These are phyloP conservation scores for Pachyrhizus erosus DNA, from an alignment of 306 rosid species.

Conservation along the genomic window DNA sequence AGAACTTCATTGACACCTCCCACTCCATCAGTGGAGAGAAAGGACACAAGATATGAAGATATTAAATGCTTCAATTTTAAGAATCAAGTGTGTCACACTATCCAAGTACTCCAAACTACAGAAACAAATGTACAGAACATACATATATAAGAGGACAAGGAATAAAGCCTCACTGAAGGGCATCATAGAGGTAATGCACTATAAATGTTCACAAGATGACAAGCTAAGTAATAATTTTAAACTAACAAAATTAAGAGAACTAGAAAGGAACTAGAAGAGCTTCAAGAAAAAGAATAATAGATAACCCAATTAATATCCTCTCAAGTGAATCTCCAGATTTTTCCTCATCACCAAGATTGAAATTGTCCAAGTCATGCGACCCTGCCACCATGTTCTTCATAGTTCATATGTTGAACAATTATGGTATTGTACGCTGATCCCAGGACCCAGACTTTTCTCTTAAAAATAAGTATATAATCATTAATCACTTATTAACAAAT, in stretches of 20 bases:
- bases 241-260: conserved; percentile 19
- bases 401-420: neutral
- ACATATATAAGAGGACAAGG: neutral
- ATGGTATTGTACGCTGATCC: conserved; percentile 19
- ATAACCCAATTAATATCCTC: neutral
- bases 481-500: conserved; percentile 33
- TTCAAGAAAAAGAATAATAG: conserved; percentile 16
- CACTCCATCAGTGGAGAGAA: neutral
- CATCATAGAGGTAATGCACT: conserved; percentile 5
- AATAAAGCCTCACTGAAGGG: neutral
- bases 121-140: neutral
- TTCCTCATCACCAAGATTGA: conserved; percentile 1
- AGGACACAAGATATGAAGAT: neutral
- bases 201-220: conserved; percentile 1
- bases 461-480: conserved; percentile 7
- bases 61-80: neutral
- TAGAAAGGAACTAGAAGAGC: conserved; percentile 6
- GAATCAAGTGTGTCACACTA: neutral
- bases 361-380: conserved; percentile 22
- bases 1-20: conserved; percentile 6
- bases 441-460: conserved; percentile 3
- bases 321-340: neutral
- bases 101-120: conserved; percentile 16
- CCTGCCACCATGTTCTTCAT: conserved; percentile 12
- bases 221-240: conserved; percentile 1